Evolutionary conservation across 768 basidiomycete species (phyloP).

Genomic region (Gloeostereum incarnatum): DNA sequence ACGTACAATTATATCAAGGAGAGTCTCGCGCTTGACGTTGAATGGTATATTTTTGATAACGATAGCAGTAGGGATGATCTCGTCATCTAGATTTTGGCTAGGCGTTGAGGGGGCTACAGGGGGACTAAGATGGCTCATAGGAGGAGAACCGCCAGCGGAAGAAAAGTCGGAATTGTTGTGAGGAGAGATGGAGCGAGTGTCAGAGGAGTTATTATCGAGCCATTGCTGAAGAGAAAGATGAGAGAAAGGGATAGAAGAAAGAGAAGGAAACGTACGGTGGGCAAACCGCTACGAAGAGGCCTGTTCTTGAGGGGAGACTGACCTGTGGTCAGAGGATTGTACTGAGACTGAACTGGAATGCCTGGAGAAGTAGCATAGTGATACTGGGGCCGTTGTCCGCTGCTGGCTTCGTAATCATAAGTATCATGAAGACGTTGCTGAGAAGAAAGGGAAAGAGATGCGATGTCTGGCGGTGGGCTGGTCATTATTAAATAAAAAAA

Average conservation of each 20-base stretch:
- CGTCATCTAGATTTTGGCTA: constrained; percentile 59
- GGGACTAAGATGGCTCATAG: constrained; percentile 37
- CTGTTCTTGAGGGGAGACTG: constrained; percentile 74
- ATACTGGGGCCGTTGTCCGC: constrained; percentile 48
- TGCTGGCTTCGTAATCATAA: constrained; percentile 57
- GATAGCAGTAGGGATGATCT: constrained; percentile 97
- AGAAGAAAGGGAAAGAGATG: constrained; percentile 63
- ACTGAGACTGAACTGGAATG: constrained; percentile 44
- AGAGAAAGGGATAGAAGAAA: constrained; percentile 11
- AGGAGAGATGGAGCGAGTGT: constrained; percentile 75
- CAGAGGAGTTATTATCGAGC: constrained; percentile 71
- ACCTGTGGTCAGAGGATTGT: constrained; percentile 46
- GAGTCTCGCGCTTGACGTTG: constrained; percentile 93
- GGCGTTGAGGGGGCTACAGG: constrained; percentile 41
- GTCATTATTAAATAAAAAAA: constrained; percentile 48
- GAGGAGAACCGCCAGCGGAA: constrained; percentile 78
- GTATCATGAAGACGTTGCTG: constrained; percentile 79
- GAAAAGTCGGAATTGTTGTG: constrained; percentile 87
- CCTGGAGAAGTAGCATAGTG: constrained; percentile 59
- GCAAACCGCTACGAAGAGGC: constrained; percentile 59
- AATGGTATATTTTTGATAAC: constrained; percentile 99
- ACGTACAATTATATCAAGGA: constrained; percentile 93
- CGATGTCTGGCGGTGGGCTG: constrained; percentile 73
- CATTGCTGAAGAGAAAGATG: constrained; percentile 55
- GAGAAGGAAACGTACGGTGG: constrained; percentile 45